phyloP scores from a whole-genome alignment of 495 filamentous ascomycete species.

The Penicillium fimorum region DNA sequence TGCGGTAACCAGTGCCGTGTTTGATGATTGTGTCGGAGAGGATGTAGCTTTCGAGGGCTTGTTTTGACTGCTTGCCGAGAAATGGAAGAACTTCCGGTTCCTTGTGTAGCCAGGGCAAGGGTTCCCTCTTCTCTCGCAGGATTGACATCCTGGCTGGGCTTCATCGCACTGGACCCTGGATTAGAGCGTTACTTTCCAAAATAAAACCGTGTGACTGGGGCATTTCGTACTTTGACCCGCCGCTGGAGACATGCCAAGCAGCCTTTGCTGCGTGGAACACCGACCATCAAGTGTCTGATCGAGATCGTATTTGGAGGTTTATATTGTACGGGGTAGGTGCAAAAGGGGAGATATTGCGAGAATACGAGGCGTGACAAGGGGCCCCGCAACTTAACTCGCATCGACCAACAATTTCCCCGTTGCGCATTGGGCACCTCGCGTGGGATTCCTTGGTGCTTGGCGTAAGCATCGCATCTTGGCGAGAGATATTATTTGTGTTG shows the following conservation, averaged over 20 bases:
- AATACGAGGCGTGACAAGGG: slow-evolving; percentile 9
- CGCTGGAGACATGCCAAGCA: slow-evolving; percentile 39
- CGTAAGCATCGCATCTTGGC: too few relatives aligned
- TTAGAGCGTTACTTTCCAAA: not conserved
- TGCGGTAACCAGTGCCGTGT: not conserved
- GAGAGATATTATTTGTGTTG: too few relatives aligned
- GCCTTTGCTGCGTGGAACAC: slow-evolving; percentile 38
- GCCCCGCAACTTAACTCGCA: not conserved
- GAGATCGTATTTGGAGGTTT: not conserved
- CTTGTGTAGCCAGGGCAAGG: slow-evolving; percentile 35
- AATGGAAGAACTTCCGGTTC: slow-evolving; percentile 22
- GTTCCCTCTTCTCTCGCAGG: slow-evolving; percentile 27
- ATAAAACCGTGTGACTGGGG: too few relatives aligned
- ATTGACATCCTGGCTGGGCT: slow-evolving; percentile 27
- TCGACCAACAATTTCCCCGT: too few relatives aligned
- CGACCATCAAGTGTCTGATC: slow-evolving; percentile 32
- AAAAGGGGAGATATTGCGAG: not conserved
- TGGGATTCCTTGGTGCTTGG: too few relatives aligned
- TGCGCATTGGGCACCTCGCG: too few relatives aligned
- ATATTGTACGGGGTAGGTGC: not conserved
- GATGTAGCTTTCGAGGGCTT: not conserved
- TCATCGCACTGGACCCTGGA: slow-evolving; percentile 30
- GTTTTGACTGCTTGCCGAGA: not conserved
- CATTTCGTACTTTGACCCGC: slow-evolving; percentile 30
- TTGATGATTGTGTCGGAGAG: not conserved